Evolutionary conservation across 345 rosid species (phyloP).

Genomic region (Microthlaspi erraticum): DNA sequence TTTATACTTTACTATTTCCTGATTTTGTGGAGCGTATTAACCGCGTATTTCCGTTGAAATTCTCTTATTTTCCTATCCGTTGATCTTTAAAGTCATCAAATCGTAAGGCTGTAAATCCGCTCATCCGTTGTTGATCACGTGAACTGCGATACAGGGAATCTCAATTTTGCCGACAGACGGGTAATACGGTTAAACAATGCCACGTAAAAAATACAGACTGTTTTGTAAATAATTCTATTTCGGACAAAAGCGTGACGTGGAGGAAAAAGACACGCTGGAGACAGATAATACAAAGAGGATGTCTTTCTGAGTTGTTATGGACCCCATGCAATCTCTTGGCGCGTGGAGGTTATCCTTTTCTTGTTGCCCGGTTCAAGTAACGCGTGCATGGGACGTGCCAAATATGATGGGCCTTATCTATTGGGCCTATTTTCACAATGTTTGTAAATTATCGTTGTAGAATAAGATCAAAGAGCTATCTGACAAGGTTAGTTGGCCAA

Average conservation of each 20-base stretch:
- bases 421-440: constrained; percentile 22
- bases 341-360: constrained; percentile 23
- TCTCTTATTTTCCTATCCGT: constrained; percentile 34
- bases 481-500: constrained; percentile 19
- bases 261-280: constrained; percentile 34
- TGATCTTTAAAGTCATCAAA: constrained; percentile 11
- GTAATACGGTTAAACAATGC: constrained; percentile 42
- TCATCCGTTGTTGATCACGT: constrained; percentile 24
- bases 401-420: constrained; percentile 3
- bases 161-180: constrained; percentile 50
- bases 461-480: neutral
- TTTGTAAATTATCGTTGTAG: neutral
- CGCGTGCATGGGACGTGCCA: neutral
- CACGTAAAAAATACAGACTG: constrained; percentile 42
- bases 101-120: neutral
- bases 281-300: constrained; percentile 21
- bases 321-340: neutral
- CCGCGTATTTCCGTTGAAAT: constrained; percentile 13
- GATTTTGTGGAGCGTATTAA: neutral
- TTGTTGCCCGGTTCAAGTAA: neutral
- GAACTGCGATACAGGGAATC: constrained; percentile 5
- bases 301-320: constrained; percentile 20
- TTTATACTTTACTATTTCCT: neutral
- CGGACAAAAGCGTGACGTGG: constrained; percentile 28
- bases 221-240: constrained; percentile 4